A percentile compares a stretch with the other conserved stretches of the same genome.
Evolutionary conservation across 2,329 filamentous ascomycete genomes (phyloP).

Genomic region (Sporothrix phasma): DNA sequence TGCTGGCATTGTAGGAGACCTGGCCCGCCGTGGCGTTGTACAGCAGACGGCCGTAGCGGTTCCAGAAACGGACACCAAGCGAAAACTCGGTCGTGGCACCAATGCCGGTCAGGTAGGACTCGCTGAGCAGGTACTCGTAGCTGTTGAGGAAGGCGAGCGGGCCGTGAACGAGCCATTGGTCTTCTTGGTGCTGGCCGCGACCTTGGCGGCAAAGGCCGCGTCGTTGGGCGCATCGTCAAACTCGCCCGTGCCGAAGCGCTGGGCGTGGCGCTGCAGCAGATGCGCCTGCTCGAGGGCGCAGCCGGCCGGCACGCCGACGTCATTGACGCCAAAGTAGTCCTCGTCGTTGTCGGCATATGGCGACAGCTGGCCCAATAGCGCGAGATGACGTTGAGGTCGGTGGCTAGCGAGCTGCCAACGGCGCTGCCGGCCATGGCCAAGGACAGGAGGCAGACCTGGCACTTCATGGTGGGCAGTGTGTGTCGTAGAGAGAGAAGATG

Average conservation of each 20-base stretch:
- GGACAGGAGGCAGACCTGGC: neutral
- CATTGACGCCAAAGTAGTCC: slow-evolving; percentile 36
- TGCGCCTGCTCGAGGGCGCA: slow-evolving; percentile 47
- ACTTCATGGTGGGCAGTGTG: slow-evolving; percentile 7
- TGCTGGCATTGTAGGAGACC: slow-evolving; percentile 37
- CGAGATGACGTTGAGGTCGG: slow-evolving; percentile 25
- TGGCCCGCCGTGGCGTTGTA: slow-evolving; percentile 40
- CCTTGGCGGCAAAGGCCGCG: slow-evolving; percentile 37
- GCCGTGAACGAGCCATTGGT: slow-evolving; percentile 24
- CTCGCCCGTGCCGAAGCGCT: slow-evolving; percentile 37
- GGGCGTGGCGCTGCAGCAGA: slow-evolving; percentile 43
- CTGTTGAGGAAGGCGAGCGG: slow-evolving; percentile 43
- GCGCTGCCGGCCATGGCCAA: slow-evolving; percentile 11
- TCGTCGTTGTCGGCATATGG: slow-evolving; percentile 37
- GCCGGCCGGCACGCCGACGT: slow-evolving; percentile 39
- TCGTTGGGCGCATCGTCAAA: slow-evolving; percentile 41
- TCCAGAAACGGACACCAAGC: slow-evolving; percentile 43
- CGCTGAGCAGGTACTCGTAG: slow-evolving; percentile 38
- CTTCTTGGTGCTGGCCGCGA: slow-evolving; percentile 30
- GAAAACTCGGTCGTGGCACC: slow-evolving; percentile 42
- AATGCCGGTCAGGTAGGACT: slow-evolving; percentile 36
- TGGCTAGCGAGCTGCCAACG: slow-evolving; percentile 17
- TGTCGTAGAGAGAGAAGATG: too few relatives aligned
- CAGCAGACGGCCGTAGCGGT: slow-evolving; percentile 42
- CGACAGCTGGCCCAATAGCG: slow-evolving; percentile 36